Conservation (phyloP, 2,329 filamentous ascomycete genomes). For the Fusarium lateritium region DNA sequence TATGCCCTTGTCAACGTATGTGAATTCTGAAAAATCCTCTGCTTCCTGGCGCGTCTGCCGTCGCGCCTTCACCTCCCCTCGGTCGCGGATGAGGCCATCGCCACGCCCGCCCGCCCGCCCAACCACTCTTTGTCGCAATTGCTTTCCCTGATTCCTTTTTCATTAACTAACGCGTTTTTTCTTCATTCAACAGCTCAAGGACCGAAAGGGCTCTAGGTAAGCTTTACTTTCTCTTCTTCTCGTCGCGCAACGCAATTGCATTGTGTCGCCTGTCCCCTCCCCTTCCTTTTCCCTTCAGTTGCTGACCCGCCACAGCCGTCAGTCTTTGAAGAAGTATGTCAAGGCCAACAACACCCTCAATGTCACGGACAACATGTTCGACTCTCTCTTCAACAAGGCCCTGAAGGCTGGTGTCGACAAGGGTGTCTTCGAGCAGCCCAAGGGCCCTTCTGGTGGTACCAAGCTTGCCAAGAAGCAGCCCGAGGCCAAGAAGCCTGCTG, state of each 20-base stretch:
- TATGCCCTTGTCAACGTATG: constrained; percentile 73
- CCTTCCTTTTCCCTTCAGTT: constrained; percentile 4
- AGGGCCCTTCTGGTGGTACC: constrained; percentile 91
- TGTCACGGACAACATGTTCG: constrained; percentile 70
- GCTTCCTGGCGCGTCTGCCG: constrained; percentile 56
- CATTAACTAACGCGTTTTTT: constrained; percentile 61
- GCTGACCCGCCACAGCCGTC: constrained; percentile 61
- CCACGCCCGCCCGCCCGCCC: constrained; percentile 33
- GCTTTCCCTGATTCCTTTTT: constrained; percentile 28
- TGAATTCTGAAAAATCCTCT: constrained; percentile 44
- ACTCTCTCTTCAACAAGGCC: constrained; percentile 87
- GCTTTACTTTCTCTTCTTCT: constrained; percentile 23
- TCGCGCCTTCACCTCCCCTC: constrained; percentile 44
- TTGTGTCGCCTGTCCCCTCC: constrained; percentile 19
- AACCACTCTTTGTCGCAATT: constrained; percentile 21
- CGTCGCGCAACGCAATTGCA: constrained; percentile 16
- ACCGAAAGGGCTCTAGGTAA: constrained; percentile 70
- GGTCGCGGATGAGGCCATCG: constrained; percentile 45
- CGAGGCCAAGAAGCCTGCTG: constrained; percentile 57
- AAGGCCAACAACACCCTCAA: constrained; percentile 68
- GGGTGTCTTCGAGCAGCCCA: constrained; percentile 89
- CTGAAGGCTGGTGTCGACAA: constrained; percentile 87
- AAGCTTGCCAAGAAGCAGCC: constrained; percentile 88
- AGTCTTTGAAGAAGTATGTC: constrained; percentile 74
- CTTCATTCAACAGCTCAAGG: constrained; percentile 67